phyloP scores from a whole-genome alignment of 148 eudicot species.

The Agrostemma githago region DNA sequence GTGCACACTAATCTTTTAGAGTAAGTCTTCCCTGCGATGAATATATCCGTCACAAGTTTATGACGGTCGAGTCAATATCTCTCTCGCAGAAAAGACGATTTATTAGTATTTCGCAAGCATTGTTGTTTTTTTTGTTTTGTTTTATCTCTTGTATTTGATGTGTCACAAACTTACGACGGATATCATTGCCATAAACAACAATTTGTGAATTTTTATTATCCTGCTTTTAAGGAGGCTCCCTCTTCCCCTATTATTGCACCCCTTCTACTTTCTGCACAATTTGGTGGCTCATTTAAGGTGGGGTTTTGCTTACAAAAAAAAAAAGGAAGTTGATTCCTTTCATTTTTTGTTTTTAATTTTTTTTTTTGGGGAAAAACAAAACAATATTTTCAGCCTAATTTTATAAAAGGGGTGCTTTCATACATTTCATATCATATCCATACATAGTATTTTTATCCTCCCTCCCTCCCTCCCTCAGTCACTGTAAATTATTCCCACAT shows the following conservation, averaged over 20 bases:
- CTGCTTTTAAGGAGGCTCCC: constrained; percentile 17
- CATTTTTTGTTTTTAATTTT: background rate
- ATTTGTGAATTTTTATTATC: background rate
- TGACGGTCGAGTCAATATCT: too few relatives aligned
- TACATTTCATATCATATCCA: background rate
- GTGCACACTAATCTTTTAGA: background rate
- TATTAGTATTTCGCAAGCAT: too few relatives aligned
- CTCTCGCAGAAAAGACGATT: too few relatives aligned
- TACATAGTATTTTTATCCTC: background rate
- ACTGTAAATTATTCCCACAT: background rate
- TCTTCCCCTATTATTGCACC: constrained; percentile 22
- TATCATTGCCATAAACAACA: too few relatives aligned
- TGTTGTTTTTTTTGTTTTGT: too few relatives aligned
- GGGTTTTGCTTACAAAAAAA: constrained; percentile 6
- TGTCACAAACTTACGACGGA: too few relatives aligned
- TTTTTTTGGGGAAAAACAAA: background rate
- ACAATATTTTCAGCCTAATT: background rate
- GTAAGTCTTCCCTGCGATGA: too few relatives aligned
- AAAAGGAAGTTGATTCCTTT: constrained; percentile 10
- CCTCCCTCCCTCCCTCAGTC: too few relatives aligned
- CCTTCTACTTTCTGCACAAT: constrained; percentile 18
- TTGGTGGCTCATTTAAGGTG: constrained; percentile 23
- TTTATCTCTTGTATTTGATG: too few relatives aligned
- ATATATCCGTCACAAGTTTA: too few relatives aligned
- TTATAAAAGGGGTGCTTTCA: background rate